These are phyloP conservation scores for Cystobasidium slooffiae DNA, from an alignment of 1,284 basidiomycete genomes.

Conservation along the genomic window DNA sequence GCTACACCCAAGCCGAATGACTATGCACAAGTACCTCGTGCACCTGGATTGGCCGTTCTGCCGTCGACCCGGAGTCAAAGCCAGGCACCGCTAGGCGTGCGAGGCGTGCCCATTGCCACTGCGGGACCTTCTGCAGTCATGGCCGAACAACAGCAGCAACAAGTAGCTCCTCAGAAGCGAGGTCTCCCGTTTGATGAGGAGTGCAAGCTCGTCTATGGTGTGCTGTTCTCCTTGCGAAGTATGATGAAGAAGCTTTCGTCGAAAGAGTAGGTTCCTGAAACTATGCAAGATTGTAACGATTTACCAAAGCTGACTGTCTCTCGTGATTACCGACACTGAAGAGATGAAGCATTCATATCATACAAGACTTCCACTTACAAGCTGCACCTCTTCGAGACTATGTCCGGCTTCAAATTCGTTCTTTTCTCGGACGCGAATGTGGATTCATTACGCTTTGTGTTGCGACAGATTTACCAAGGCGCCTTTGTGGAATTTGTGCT, in stretches of 20 bases:
- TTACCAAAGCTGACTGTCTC: no score
- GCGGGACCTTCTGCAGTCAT: neutral
- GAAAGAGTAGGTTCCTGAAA: constrained; percentile 16
- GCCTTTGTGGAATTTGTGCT: constrained; percentile 93
- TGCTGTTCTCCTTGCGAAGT: constrained; percentile 86
- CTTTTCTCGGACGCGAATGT: constrained; percentile 85
- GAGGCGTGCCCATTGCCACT: constrained; percentile 55
- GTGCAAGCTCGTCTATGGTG: constrained; percentile 95
- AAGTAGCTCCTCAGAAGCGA: constrained; percentile 40
- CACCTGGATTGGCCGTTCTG: constrained; percentile 44
- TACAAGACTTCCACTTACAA: constrained; percentile 92
- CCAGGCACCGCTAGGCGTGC: constrained; percentile 51
- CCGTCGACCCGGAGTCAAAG: constrained; percentile 57
- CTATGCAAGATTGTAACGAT: neutral
- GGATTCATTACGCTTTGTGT: constrained; percentile 63
- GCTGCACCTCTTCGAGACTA: constrained; percentile 88
- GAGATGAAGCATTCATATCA: constrained; percentile 70
- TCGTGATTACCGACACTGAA: neutral
- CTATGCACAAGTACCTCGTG: constrained; percentile 63
- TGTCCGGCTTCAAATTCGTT: constrained; percentile 92
- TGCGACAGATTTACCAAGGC: constrained; percentile 86
- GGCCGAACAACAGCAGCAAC: neutral
- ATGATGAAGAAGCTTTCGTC: constrained; percentile 86
- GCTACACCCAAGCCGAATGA: constrained; percentile 53
- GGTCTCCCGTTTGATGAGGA: constrained; percentile 93